Percentiles rank a stretch among this genome's conserved stretches.
phyloP scores from a whole-genome alignment of 306 rosid species.

The Phaseolus lunatus region DNA sequence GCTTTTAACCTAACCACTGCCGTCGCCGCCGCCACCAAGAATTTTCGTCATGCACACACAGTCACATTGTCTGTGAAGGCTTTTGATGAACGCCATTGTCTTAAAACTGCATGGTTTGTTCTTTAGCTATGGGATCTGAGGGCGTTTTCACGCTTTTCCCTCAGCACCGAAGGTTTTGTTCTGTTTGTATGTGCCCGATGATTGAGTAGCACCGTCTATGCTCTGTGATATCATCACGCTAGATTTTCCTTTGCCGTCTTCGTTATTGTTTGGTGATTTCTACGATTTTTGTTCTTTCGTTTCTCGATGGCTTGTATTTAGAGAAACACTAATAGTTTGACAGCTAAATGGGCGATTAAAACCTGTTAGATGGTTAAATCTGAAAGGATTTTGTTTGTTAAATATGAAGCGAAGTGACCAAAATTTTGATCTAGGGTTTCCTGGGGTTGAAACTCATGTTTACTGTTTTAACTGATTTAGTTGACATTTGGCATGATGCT shows the following conservation, averaged over 20 bases:
- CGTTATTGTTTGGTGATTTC: not conserved
- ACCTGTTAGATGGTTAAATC: not conserved
- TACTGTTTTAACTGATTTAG: not conserved
- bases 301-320: not conserved
- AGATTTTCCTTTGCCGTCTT: not conserved
- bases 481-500: not conserved
- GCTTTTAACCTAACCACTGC: conserved; percentile 33
- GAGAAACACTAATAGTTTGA: not conserved
- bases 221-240: not conserved
- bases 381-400: not conserved
- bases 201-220: not conserved
- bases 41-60: not conserved
- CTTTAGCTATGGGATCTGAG: conserved; percentile 53
- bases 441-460: not conserved
- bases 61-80: conserved; percentile 36
- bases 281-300: not conserved
- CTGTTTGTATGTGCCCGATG: conserved; percentile 12
- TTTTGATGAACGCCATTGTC: conserved; percentile 44
- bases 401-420: not conserved
- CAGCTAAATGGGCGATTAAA: not conserved
- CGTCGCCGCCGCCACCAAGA: not conserved
- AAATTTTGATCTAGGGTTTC: not conserved
- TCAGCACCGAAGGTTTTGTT: not conserved
- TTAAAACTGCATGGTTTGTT: conserved; percentile 36
- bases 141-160: not conserved